A percentile compares a stretch with the other conserved stretches of the same genome.
Evolutionary conservation across 1,284 basidiomycete genomes (phyloP).

Genomic region (Lentinus polychrous): DNA sequence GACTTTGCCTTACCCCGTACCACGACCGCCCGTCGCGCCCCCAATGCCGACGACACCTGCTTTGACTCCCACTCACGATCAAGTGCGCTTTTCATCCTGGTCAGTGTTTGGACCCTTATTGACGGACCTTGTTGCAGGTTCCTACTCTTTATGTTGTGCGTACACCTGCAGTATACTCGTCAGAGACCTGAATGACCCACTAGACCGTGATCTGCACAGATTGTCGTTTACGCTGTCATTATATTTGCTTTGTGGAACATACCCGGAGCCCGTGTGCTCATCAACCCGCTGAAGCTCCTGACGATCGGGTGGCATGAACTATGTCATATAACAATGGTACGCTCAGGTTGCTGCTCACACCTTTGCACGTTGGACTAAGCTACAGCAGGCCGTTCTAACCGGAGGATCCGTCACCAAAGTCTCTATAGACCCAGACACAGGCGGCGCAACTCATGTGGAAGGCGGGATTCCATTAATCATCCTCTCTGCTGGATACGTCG

Average conservation of each 20-base stretch:
- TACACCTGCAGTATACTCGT: slow-evolving; percentile 13
- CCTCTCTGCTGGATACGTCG: slow-evolving; percentile 69
- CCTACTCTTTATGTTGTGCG: slow-evolving; percentile 63
- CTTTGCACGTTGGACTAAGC: background rate
- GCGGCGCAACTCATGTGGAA: slow-evolving; percentile 70
- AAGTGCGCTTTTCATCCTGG: slow-evolving; percentile 15
- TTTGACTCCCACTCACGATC: slow-evolving; percentile 25
- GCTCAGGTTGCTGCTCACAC: slow-evolving; percentile 18
- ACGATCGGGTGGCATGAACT: slow-evolving; percentile 82
- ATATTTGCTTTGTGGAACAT: slow-evolving; percentile 81
- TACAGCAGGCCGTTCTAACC: slow-evolving; percentile 61
- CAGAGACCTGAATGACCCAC: background rate
- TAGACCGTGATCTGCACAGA: slow-evolving; percentile 31
- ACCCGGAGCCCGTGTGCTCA: slow-evolving; percentile 63
- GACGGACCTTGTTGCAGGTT: slow-evolving; percentile 19
- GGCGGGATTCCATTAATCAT: slow-evolving; percentile 67
- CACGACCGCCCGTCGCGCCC: slow-evolving; percentile 23
- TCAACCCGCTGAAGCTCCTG: slow-evolving; percentile 76
- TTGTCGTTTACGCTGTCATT: slow-evolving; percentile 72
- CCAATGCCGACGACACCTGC: slow-evolving; percentile 18
- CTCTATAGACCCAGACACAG: slow-evolving; percentile 76
- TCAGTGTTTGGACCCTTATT: slow-evolving; percentile 4
- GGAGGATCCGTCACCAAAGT: slow-evolving; percentile 71
- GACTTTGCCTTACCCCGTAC: slow-evolving; percentile 10
- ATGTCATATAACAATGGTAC: slow-evolving; percentile 70